Conservation (phyloP, 1,284 basidiomycete species). For the Puccinia brachypodii region DNA sequence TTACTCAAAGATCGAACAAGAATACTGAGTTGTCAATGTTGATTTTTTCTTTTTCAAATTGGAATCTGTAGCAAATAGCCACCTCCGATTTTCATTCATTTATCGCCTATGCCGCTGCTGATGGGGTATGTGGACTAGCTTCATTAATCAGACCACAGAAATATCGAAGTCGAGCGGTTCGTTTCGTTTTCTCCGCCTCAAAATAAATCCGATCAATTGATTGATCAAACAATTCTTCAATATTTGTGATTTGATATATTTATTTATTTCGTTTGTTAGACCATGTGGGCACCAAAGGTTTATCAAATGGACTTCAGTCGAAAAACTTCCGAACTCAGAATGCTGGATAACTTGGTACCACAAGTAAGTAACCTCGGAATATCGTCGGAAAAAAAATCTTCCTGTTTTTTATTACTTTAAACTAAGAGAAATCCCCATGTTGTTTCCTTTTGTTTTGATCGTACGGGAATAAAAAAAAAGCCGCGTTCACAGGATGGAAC, state of each 20-base stretch:
- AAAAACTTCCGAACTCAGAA: constrained; percentile 69
- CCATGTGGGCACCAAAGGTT: constrained; percentile 61
- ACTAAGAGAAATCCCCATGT: neutral
- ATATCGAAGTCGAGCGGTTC: constrained; percentile 67
- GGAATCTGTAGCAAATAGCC: constrained; percentile 64
- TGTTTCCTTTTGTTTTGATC: constrained; percentile 10
- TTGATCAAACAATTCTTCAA: no score
- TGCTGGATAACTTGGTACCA: constrained; percentile 79
- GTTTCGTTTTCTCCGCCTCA: constrained; percentile 53
- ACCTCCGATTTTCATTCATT: constrained; percentile 83
- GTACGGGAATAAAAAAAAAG: constrained; percentile 23
- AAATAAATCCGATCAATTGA: neutral
- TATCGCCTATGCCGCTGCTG: constrained; percentile 73
- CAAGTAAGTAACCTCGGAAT: constrained; percentile 61
- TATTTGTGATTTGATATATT: neutral
- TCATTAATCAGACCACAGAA: constrained; percentile 71
- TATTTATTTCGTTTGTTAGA: neutral
- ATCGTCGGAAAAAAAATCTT: neutral
- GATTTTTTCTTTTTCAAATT: neutral
- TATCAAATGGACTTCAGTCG: constrained; percentile 83
- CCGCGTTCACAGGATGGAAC: constrained; percentile 42
- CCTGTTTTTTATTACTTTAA: neutral
- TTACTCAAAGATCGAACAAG: neutral
- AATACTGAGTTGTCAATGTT: no score
- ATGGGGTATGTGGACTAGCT: constrained; percentile 70